Percentiles rank a stretch among this genome's conserved stretches.
These are phyloP conservation scores for Kwoniella botswanensis DNA, from an alignment of 768 basidiomycete genomes.

Conservation along the genomic window DNA sequence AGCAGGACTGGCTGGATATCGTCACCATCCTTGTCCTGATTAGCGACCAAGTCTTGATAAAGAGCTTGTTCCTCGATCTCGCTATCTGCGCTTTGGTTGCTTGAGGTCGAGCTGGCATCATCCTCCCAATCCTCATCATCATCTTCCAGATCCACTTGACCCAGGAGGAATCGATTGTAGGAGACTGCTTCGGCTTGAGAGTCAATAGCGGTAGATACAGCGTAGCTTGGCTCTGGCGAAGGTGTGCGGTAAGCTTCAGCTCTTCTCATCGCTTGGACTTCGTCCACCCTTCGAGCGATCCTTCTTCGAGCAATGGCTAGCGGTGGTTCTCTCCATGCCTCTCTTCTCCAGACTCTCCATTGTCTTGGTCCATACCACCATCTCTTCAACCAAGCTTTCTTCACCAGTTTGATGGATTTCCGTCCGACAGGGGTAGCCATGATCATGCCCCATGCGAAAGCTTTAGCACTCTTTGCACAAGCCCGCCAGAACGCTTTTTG, in stretches of 20 bases:
- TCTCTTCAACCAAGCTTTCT: slow-evolving; percentile 21
- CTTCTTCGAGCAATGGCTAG: slow-evolving; percentile 12
- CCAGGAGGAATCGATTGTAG: slow-evolving; percentile 38
- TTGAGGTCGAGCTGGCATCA: slow-evolving; percentile 26
- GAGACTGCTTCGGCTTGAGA: slow-evolving; percentile 5
- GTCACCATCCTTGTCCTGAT: slow-evolving; percentile 15
- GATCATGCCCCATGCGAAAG: slow-evolving; percentile 23
- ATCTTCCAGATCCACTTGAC: slow-evolving; percentile 44
- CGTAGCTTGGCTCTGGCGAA: slow-evolving; percentile 14
- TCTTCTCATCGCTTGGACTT: slow-evolving; percentile 6
- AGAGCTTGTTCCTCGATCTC: slow-evolving; percentile 28
- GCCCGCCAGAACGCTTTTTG: slow-evolving; percentile 38
- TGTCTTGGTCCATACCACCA: slow-evolving; percentile 54
- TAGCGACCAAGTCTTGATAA: slow-evolving; percentile 35
- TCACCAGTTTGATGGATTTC: slow-evolving; percentile 13
- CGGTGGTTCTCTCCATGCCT: slow-evolving; percentile 40
- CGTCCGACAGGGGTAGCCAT: slow-evolving; percentile 36
- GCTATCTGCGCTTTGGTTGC: slow-evolving; percentile 16
- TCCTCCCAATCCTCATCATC: slow-evolving; percentile 48
- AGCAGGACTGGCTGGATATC: slow-evolving; percentile 50
- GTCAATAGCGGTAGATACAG: slow-evolving; percentile 17
- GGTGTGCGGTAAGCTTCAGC: background rate
- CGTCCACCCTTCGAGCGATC: slow-evolving; percentile 4
- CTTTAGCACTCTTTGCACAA: slow-evolving; percentile 4
- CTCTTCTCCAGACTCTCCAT: slow-evolving; percentile 46